phyloP scores from a whole-genome alignment of 2,329 filamentous ascomycete species.

The Didymella sp. region DNA sequence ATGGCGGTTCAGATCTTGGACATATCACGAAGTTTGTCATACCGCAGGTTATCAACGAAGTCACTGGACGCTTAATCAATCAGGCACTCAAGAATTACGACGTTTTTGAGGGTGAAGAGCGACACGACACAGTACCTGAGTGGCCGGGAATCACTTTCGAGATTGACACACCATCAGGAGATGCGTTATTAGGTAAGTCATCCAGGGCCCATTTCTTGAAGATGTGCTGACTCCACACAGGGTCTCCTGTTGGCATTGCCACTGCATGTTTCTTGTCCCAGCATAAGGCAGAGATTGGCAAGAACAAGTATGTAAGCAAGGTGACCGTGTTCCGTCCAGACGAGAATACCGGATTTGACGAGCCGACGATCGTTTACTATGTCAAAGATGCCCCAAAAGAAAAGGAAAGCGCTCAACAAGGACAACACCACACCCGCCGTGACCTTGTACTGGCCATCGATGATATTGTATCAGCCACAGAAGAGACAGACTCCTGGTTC shows the following conservation, averaged over 20 bases:
- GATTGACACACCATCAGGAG: neutral
- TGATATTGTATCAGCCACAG: neutral
- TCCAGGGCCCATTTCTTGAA: neutral
- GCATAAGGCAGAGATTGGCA: slow-evolving; percentile 21
- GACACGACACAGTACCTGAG: neutral
- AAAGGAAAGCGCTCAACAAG: too few relatives aligned
- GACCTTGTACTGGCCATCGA: neutral
- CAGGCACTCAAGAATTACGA: neutral
- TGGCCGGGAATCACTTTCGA: slow-evolving; percentile 12
- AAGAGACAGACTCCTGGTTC: neutral
- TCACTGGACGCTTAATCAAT: slow-evolving; percentile 2
- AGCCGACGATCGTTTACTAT: slow-evolving; percentile 6
- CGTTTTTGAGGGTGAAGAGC: neutral
- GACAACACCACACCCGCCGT: neutral
- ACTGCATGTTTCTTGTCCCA: slow-evolving; percentile 16
- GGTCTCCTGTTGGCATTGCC: neutral
- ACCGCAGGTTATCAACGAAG: slow-evolving; percentile 7
- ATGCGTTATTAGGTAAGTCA: slow-evolving; percentile 8
- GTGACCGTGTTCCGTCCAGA: slow-evolving; percentile 13
- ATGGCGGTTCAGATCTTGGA: neutral
- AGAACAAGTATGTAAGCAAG: slow-evolving; percentile 10
- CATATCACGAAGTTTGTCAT: slow-evolving; percentile 20
- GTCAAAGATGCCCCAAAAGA: neutral
- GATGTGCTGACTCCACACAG: neutral
- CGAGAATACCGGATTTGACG: neutral